A percentile compares a stretch with the other conserved stretches of the same genome.
phyloP scores from a whole-genome alignment of 352 stramenopile species.

The Globisporangium abappressorium region DNA sequence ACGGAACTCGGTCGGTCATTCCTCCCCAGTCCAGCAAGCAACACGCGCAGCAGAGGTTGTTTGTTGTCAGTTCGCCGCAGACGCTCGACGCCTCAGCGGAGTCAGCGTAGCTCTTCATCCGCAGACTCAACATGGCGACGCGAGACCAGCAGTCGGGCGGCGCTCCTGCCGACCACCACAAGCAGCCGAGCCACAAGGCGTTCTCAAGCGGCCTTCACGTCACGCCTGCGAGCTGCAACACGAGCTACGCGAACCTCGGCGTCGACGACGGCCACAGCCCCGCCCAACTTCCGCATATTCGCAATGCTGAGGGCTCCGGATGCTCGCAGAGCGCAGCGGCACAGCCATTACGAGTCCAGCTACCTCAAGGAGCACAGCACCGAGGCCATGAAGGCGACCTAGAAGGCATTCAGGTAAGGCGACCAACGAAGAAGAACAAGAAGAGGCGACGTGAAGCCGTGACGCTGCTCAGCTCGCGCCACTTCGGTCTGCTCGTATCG shows the following conservation, averaged over 20 bases:
- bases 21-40: neutral
- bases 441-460: neutral
- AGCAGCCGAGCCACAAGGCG: neutral
- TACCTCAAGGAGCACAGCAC: neutral
- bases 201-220: neutral
- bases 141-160: neutral
- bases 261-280: neutral
- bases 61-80: neutral
- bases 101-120: neutral
- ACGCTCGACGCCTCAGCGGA: neutral
- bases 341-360: neutral
- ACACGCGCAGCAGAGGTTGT: neutral
- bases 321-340: neutral
- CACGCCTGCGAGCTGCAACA: slow-evolving; percentile 17
- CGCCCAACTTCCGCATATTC: neutral
- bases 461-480: slow-evolving; percentile 19
- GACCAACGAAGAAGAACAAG: neutral
- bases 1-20: no score
- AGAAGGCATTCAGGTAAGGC: neutral
- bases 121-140: neutral
- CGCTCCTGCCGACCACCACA: neutral
- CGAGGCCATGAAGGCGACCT: neutral
- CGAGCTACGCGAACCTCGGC: slow-evolving; percentile 2
- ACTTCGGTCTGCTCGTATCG: slow-evolving; percentile 39
- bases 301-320: neutral